Base-by-base conservation (phyloP, 2,329 filamentous ascomycete species). In the Colletotrichum zoysiae region DNA sequence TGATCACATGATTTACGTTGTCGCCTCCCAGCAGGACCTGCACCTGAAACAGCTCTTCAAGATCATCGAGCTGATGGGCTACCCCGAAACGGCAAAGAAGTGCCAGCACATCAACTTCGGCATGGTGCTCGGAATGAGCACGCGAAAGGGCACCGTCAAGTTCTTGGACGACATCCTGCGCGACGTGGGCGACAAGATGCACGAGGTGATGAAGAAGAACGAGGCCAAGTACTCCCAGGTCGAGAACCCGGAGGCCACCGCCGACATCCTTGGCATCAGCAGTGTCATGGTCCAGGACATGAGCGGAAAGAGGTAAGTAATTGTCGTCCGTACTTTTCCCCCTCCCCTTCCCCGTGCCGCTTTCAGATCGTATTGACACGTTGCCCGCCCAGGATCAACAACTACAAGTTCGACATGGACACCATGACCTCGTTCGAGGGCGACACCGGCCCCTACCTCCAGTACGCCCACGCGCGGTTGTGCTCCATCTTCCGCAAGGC, bases 271-370 rank as follows among this genome's bases (percentile, higher is more conserved):
- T 3, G 96, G 95, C 74, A 98, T 98, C 79, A 95, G 93, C 75
- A 92, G 93, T 79, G 95, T 98, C 79, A 98, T 98, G 95, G 94
- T 97, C 26, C 95, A 98, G 83, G 96, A 98, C 79, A 97, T 98
- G 94, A 93, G 90, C 75, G 96, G 95, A 81, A 98, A 98, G 89
- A 90, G 93, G 91, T 92, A 82, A 55, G 50, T 53, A 6, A 30
- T 16, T 75, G 87, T 65, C 65, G 55, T 76, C 65, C 51, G 58
- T 26, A 55, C 53, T 66, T 56, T 53, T 69, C 62, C 42, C 26
- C 26, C 26, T 30, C 26, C 26, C 26, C 26, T 30, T 30, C 4
- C 42, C 44, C 44, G 20, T 71, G 40, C 70, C 71, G 18, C 70
- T 76, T 40, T 61, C 75, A 20, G 61, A 12, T 74, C 42, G 67